Evolutionary conservation across 768 basidiomycete species (phyloP).

Genomic region (Rhizopogon roseolus): DNA sequence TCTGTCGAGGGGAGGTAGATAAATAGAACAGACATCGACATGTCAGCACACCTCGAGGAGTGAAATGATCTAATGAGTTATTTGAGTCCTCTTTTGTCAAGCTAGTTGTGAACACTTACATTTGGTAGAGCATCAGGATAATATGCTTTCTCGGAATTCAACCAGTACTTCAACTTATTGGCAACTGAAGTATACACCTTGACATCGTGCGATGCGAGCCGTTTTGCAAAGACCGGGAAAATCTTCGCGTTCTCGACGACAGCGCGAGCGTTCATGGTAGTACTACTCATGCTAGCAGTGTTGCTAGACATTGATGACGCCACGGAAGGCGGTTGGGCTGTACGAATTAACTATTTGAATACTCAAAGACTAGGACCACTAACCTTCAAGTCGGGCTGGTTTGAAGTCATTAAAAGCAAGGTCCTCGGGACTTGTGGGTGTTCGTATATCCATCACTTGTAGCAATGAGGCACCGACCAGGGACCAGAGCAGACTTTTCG

Average conservation of each 20-base stretch:
- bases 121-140: conserved; percentile 45
- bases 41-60: conserved; percentile 39
- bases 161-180: conserved; percentile 40
- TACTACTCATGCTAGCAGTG: background rate
- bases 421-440: background rate
- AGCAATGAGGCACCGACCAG: background rate
- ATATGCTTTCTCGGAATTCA: conserved; percentile 45
- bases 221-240: conserved; percentile 30
- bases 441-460: background rate
- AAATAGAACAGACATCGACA: conserved; percentile 21
- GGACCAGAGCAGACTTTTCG: too few relatives aligned
- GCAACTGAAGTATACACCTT: conserved; percentile 17
- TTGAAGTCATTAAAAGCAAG: background rate
- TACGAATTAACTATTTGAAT: too few relatives aligned
- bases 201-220: conserved; percentile 25
- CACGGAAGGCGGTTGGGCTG: background rate
- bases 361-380: background rate
- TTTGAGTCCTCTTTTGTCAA: background rate
- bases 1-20: conserved; percentile 15
- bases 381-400: background rate
- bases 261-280: conserved; percentile 6
- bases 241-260: conserved; percentile 29
- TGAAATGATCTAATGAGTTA: conserved; percentile 40
- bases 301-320: background rate
- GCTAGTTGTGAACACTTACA: conserved; percentile 27